A percentile compares a stretch with the other conserved stretches of the same genome.
phyloP scores from a whole-genome alignment of 1,284 basidiomycete genomes.

The Heimioporus retisporus region DNA sequence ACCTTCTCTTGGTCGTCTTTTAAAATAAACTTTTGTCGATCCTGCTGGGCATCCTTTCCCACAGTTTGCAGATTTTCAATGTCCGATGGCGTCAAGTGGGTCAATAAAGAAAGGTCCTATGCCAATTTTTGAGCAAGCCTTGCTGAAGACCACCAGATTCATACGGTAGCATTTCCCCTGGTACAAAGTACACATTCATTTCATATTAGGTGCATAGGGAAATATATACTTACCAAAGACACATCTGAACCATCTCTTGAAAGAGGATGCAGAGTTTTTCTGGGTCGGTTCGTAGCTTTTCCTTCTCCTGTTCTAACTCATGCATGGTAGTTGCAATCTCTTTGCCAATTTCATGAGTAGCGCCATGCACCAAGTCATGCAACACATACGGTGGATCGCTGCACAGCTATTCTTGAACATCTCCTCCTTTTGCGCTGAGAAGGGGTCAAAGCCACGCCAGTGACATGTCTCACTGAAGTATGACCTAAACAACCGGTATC shows the following conservation, averaged over 20 bases:
- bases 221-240: conserved; percentile 71
- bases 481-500: conserved; percentile 88
- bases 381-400: conserved; percentile 76
- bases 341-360: conserved; percentile 36
- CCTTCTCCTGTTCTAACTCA: conserved; percentile 66
- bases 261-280: conserved; percentile 75
- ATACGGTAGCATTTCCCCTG: conserved; percentile 87
- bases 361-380: neutral
- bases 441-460: conserved; percentile 91
- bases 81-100: conserved; percentile 83
- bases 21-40: conserved; percentile 83
- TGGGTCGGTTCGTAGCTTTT: conserved; percentile 55
- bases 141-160: conserved; percentile 11
- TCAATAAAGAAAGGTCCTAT: conserved; percentile 87
- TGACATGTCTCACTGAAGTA: conserved; percentile 77
- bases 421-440: conserved; percentile 83
- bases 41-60: conserved; percentile 80
- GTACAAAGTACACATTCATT: conserved; percentile 5
- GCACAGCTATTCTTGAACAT: conserved; percentile 87
- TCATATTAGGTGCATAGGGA: conserved; percentile 1
- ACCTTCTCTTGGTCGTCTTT: conserved; percentile 84
- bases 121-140: conserved; percentile 15
- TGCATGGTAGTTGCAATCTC: conserved; percentile 79
- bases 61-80: conserved; percentile 89
- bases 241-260: conserved; percentile 90